These are phyloP conservation scores for Theileria sp. DNA, from an alignment of 169 alveolate genomes.

Conservation along the genomic window DNA sequence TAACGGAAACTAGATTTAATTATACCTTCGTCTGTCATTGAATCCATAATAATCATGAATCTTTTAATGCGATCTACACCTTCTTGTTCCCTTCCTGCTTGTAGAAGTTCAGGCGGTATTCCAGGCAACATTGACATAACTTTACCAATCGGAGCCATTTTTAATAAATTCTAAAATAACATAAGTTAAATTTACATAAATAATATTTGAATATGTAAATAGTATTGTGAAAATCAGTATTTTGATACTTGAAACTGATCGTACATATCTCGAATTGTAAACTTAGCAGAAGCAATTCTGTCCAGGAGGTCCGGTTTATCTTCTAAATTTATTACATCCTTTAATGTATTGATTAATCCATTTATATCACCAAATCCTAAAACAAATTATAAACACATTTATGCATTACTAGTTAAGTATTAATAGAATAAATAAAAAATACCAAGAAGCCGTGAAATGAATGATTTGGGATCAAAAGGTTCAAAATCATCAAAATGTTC, in stretches of 20 bases:
- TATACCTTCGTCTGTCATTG: slow-evolving; percentile 88
- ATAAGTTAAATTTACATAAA: neutral
- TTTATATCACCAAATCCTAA: slow-evolving; percentile 96
- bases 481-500: slow-evolving; percentile 99
- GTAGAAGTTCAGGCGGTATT: slow-evolving; percentile 84
- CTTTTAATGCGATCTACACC: slow-evolving; percentile 93
- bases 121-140: slow-evolving; percentile 95
- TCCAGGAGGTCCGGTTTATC: slow-evolving; percentile 92
- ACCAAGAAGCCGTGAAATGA: slow-evolving; percentile 94
- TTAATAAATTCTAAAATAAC: slow-evolving; percentile 79
- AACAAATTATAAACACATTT: neutral
- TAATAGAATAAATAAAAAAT: neutral
- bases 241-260: slow-evolving; percentile 87
- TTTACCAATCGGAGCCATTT: slow-evolving; percentile 93
- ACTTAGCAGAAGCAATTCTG: slow-evolving; percentile 91
- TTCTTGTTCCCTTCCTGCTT: slow-evolving; percentile 94
- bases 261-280: slow-evolving; percentile 93
- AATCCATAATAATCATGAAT: slow-evolving; percentile 94
- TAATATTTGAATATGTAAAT: neutral
- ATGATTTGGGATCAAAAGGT: slow-evolving; percentile 94
- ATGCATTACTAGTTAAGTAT: neutral
- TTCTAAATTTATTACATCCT: slow-evolving; percentile 93
- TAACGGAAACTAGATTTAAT: neutral
- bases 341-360: slow-evolving; percentile 92
- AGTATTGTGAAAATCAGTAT: neutral